Conservation (phyloP, 148 eudicot genomes). For the Camellia granthamiana region DNA sequence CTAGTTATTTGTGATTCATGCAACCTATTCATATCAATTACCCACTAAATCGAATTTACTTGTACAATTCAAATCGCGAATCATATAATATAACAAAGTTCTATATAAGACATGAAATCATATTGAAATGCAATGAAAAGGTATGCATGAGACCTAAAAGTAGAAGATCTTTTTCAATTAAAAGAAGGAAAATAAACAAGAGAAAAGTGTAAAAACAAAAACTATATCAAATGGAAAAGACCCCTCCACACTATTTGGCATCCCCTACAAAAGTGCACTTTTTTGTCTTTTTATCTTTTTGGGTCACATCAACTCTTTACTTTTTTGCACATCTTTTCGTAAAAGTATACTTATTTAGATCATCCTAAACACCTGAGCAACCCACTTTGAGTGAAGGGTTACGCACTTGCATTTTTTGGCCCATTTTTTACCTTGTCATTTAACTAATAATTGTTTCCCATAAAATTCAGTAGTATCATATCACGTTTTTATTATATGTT, state of each 20-base stretch:
- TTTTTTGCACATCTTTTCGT: too few species aligned
- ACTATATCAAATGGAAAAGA: neutral
- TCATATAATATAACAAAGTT: neutral
- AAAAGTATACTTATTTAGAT: too few species aligned
- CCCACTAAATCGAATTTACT: too few species aligned
- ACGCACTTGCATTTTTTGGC: neutral
- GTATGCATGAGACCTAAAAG: neutral
- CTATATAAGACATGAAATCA: neutral
- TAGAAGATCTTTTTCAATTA: neutral
- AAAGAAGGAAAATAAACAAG: neutral
- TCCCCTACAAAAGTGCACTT: too few species aligned
- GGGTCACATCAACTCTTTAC: too few species aligned
- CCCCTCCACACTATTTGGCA: neutral
- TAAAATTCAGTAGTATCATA: neutral
- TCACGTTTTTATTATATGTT: neutral
- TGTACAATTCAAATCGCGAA: too few species aligned
- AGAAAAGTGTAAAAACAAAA: neutral
- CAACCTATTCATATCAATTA: too few species aligned
- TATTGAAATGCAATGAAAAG: neutral
- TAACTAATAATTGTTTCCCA: neutral
- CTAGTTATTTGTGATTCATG: too few species aligned
- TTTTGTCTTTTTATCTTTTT: too few species aligned
- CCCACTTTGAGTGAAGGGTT: neutral
- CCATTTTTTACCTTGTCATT: neutral
- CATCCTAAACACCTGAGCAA: neutral